A percentile compares a stretch with the other conserved stretches of the same genome.
phyloP scores from a whole-genome alignment of 2,329 filamentous ascomycete species.

The Botrytis paeoniae region DNA sequence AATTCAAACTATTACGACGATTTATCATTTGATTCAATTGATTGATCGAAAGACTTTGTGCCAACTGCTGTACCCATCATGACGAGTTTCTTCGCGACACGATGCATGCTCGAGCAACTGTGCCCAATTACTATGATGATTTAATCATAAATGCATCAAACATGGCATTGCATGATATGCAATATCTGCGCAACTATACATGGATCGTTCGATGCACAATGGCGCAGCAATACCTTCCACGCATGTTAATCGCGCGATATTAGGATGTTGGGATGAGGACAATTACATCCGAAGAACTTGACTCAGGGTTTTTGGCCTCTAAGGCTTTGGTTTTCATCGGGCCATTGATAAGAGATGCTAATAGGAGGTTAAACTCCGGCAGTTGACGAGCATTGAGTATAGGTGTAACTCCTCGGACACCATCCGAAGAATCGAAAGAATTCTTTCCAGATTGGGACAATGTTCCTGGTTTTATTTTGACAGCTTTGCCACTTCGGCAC shows the following conservation, averaged over 20 bases:
- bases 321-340: background rate
- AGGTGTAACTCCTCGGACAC: background rate
- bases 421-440: background rate
- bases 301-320: background rate
- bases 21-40: background rate
- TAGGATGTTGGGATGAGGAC: background rate
- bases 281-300: background rate
- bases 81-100: background rate
- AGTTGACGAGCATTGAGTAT: background rate
- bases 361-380: background rate
- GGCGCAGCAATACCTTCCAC: background rate
- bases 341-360: background rate
- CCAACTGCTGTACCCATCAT: background rate
- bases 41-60: background rate
- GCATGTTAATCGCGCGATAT: no score
- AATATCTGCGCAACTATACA: background rate
- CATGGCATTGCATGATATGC: background rate
- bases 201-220: background rate
- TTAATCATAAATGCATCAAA: background rate
- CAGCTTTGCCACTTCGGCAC: constrained; percentile 1
- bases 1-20: background rate
- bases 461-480: background rate
- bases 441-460: background rate
- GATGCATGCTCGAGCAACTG: background rate
- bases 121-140: background rate